Conservation (phyloP, 2,329 filamentous ascomycete species). For the Fusarium tanahbumbuense region DNA sequence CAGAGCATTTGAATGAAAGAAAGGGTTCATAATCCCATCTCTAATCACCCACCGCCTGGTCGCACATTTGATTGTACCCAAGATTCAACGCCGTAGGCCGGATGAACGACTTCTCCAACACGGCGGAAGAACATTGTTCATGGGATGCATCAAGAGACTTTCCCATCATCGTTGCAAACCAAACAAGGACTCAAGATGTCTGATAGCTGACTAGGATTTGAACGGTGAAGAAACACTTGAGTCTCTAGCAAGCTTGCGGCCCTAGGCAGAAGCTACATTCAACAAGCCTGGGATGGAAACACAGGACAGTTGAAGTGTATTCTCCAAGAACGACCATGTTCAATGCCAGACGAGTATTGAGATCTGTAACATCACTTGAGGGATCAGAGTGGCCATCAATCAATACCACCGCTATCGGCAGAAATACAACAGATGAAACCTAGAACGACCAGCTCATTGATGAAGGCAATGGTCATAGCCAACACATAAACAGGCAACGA, state of each 20-base stretch:
- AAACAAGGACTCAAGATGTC: neutral
- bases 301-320: neutral
- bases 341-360: neutral
- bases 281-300: neutral
- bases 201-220: too few species aligned
- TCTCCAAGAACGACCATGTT: neutral
- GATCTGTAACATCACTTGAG: neutral
- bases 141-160: neutral
- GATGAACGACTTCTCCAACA: neutral
- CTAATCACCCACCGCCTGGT: neutral
- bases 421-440: neutral
- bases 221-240: neutral
- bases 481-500: neutral
- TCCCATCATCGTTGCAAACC: neutral
- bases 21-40: neutral
- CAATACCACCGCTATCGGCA: neutral
- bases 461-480: neutral
- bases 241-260: neutral
- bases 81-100: neutral
- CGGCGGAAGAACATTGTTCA: too few species aligned
- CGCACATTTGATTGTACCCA: neutral
- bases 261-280: neutral
- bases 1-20: neutral
- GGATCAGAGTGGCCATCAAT: neutral
- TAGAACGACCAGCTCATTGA: neutral